phyloP scores from a whole-genome alignment of 148 eudicot genomes.

The Simmondsia chinensis region DNA sequence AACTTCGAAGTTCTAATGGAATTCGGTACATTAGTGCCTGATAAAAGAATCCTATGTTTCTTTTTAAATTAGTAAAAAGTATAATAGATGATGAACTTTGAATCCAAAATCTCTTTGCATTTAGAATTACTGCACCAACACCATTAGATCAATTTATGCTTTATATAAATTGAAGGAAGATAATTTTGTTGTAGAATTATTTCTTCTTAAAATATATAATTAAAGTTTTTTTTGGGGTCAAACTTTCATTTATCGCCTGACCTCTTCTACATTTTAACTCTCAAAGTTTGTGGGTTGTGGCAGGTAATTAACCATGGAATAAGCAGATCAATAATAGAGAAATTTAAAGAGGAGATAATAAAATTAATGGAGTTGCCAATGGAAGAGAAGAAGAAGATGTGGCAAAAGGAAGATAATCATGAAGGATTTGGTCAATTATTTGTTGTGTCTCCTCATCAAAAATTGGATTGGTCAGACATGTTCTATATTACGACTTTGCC shows the following conservation, averaged over 20 bases:
- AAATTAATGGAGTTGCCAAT: slow-evolving; percentile 25
- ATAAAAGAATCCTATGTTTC: no score
- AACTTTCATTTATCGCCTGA: neutral
- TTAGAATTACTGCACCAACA: no score
- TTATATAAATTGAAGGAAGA: neutral
- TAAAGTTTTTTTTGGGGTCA: neutral
- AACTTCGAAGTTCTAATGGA: no score
- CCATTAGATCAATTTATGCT: no score
- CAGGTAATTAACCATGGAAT: slow-evolving; percentile 60
- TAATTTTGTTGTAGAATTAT: neutral
- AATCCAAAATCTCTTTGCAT: no score
- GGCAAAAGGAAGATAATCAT: slow-evolving; percentile 34
- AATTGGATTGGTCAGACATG: slow-evolving; percentile 58
- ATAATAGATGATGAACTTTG: no score
- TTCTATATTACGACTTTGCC: slow-evolving; percentile 46
- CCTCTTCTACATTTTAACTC: no score
- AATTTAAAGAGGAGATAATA: slow-evolving; percentile 21
- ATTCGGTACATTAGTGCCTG: no score
- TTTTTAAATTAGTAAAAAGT: no score
- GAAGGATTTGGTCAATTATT: slow-evolving; percentile 58
- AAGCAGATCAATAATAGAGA: slow-evolving; percentile 22
- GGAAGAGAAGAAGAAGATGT: slow-evolving; percentile 34
- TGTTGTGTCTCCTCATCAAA: slow-evolving; percentile 44
- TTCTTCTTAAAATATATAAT: neutral
- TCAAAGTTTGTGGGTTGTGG: neutral